phyloP scores from a whole-genome alignment of 1,284 basidiomycete genomes.

The Pseudozyma thailandica region DNA sequence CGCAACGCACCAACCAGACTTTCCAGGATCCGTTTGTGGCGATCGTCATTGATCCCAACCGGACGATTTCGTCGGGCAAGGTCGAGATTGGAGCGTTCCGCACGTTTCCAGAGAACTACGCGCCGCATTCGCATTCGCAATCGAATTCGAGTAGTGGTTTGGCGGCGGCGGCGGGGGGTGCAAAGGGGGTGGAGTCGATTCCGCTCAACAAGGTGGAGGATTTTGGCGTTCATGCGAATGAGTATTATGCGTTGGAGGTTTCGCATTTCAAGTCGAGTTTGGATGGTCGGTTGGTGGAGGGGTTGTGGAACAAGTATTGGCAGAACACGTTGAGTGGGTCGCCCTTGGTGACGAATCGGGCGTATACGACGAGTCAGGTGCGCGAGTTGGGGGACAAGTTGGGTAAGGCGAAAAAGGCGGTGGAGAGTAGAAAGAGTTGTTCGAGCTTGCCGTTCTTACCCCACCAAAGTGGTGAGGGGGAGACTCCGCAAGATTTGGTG shows the following conservation, averaged over 20 bases:
- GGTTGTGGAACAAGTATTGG: constrained; percentile 99
- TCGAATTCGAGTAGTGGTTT: too few species aligned
- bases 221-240: constrained; percentile 90
- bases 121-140: constrained; percentile 72
- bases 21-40: constrained; percentile 97
- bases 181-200: constrained; percentile 75
- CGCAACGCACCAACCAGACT: constrained; percentile 92
- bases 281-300: constrained; percentile 84
- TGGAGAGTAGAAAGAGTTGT: not conserved
- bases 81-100: constrained; percentile 99
- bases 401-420: constrained; percentile 18
- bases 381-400: constrained; percentile 89
- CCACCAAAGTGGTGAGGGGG: not conserved
- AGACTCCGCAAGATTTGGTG: not conserved
- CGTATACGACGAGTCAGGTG: constrained; percentile 88
- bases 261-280: constrained; percentile 92
- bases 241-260: constrained; percentile 93
- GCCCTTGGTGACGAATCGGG: constrained; percentile 87
- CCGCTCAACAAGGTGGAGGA: constrained; percentile 73
- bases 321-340: constrained; percentile 92
- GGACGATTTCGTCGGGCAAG: constrained; percentile 95
- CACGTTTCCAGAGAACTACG: constrained; percentile 82
- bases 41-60: constrained; percentile 97
- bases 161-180: too few species aligned
- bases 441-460: constrained; percentile 5